Percentiles rank a stretch among this genome's conserved stretches.
These are phyloP conservation scores for Arthrobotrys conoides DNA, from an alignment of 2,329 filamentous ascomycete species.

Conservation along the genomic window DNA sequence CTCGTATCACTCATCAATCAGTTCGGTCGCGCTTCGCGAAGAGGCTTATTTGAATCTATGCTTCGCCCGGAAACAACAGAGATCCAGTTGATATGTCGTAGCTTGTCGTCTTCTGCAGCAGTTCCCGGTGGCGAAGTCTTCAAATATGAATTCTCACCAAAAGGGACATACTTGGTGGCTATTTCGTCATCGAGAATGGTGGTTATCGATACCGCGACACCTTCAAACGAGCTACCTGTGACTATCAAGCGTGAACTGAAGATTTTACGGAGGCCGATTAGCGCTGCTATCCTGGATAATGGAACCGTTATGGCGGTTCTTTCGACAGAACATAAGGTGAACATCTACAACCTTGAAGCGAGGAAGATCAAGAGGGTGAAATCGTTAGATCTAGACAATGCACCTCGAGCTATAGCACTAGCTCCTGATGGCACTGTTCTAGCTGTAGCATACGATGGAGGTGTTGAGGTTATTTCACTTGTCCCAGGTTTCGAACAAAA, in stretches of 20 bases:
- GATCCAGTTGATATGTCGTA: constrained; percentile 85
- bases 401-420: constrained; percentile 81
- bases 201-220: constrained; percentile 77
- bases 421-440: constrained; percentile 86
- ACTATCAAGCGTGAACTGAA: constrained; percentile 83
- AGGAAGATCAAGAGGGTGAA: constrained; percentile 79
- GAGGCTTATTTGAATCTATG: constrained; percentile 83
- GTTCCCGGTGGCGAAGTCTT: constrained; percentile 87
- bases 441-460: constrained; percentile 86
- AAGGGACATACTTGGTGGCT: constrained; percentile 80
- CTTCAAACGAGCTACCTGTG: constrained; percentile 67
- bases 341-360: constrained; percentile 81
- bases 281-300: constrained; percentile 84
- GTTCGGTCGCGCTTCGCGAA: constrained; percentile 80
- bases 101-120: constrained; percentile 83
- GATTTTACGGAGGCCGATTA: constrained; percentile 80
- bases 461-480: constrained; percentile 88
- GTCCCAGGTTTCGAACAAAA: constrained; percentile 75
- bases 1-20: constrained; percentile 75
- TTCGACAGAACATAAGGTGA: constrained; percentile 85
- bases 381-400: constrained; percentile 82
- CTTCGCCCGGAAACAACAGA: constrained; percentile 78
- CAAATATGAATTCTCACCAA: constrained; percentile 83
- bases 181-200: constrained; percentile 89
- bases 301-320: constrained; percentile 82